Percentiles rank a stretch among this genome's conserved stretches.
phyloP scores from a whole-genome alignment of 768 basidiomycete genomes.

The Boletus barrowsii region DNA sequence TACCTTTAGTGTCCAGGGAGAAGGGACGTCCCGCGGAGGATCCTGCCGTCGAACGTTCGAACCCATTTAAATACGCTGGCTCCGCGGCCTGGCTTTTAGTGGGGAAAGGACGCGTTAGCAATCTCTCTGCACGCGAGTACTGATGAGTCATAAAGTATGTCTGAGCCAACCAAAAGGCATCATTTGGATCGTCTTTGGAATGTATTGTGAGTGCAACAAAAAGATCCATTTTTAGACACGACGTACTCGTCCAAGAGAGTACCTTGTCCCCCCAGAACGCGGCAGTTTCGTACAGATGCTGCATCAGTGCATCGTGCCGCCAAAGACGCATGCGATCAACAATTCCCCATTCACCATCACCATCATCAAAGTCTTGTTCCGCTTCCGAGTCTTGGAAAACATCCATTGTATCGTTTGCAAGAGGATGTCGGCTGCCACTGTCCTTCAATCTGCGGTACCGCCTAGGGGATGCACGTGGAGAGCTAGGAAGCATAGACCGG shows the following conservation, averaged over 20 bases:
- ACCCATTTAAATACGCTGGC: constrained; percentile 26
- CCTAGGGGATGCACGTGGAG: constrained; percentile 69
- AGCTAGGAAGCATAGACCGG: constrained; percentile 70
- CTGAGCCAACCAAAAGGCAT: constrained; percentile 99
- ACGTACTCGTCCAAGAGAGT: constrained; percentile 89
- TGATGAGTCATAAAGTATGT: constrained; percentile 95
- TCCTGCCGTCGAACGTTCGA: constrained; percentile 13
- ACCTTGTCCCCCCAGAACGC: constrained; percentile 99
- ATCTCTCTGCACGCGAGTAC: constrained; percentile 88
- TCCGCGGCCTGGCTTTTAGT: constrained; percentile 43
- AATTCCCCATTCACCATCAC: constrained; percentile 70
- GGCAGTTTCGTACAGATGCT: constrained; percentile 96
- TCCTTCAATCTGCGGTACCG: constrained; percentile 54
- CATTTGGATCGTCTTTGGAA: constrained; percentile 82
- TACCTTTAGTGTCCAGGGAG: constrained; percentile 48
- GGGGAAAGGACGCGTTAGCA: constrained; percentile 86
- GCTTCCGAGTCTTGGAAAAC: constrained; percentile 68
- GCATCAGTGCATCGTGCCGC: constrained; percentile 98
- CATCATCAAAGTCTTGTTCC: constrained; percentile 59
- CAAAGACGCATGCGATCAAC: constrained; percentile 95
- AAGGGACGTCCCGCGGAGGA: constrained; percentile 43
- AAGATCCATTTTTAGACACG: constrained; percentile 14
- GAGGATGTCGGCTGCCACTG: constrained; percentile 59
- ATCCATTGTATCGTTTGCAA: constrained; percentile 73
- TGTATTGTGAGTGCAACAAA: constrained; percentile 1